A percentile compares a stretch with the other conserved stretches of the same genome.
Conservation (phyloP, 495 filamentous ascomycete species). For the Penicillium subrubescens region DNA sequence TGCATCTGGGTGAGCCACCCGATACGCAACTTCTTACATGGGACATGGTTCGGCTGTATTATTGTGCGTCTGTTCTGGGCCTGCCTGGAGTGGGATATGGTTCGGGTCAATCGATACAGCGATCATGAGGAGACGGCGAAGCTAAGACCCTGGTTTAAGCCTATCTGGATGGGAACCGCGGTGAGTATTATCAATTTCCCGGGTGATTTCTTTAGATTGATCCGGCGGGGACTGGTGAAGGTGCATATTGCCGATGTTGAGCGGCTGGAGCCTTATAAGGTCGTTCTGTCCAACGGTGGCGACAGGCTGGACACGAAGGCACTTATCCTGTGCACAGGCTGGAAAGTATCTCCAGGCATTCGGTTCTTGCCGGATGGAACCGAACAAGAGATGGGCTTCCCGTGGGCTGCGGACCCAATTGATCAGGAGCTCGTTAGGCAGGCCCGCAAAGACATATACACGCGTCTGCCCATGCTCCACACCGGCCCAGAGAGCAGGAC, state of each 20-base stretch:
- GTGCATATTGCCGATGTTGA: slow-evolving; percentile 14
- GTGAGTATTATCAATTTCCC: slow-evolving; percentile 16
- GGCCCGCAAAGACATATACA: slow-evolving; percentile 8
- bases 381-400: slow-evolving; percentile 13
- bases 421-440: slow-evolving; percentile 10
- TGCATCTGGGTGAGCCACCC: slow-evolving; percentile 11
- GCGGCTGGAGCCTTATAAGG: slow-evolving; percentile 12
- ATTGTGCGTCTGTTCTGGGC: slow-evolving; percentile 15
- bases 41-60: slow-evolving; percentile 13
- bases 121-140: slow-evolving; percentile 14
- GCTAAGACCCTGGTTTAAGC: slow-evolving; percentile 13
- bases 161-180: slow-evolving; percentile 10
- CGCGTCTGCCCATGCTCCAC: slow-evolving; percentile 14
- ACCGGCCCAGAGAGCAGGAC: slow-evolving; percentile 12
- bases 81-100: slow-evolving; percentile 13
- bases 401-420: slow-evolving; percentile 16
- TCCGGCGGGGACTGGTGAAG: slow-evolving; percentile 13
- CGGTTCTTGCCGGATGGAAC: slow-evolving; percentile 13
- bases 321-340: slow-evolving; percentile 14
- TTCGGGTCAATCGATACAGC: slow-evolving; percentile 13
- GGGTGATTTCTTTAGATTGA: slow-evolving; percentile 14
- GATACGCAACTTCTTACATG: slow-evolving; percentile 15
- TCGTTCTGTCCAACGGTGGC: slow-evolving; percentile 11
- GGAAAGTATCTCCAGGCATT: slow-evolving; percentile 16
- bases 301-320: slow-evolving; percentile 8